phyloP scores from a whole-genome alignment of 2,329 filamentous ascomycete species.

The Paecilomyces formosus region DNA sequence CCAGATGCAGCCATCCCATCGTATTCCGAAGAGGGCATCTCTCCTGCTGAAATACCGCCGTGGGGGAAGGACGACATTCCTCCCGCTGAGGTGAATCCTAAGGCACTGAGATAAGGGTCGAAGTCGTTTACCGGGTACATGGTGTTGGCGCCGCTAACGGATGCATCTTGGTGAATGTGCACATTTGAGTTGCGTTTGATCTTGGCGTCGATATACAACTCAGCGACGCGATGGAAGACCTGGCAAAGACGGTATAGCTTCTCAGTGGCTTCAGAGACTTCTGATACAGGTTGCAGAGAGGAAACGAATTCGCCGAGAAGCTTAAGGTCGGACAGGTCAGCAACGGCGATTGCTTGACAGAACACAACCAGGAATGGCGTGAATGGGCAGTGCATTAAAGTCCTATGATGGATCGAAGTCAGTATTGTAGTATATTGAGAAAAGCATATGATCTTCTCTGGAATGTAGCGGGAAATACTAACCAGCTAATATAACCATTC shows the following conservation, averaged over 20 bases:
- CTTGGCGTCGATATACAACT: slow-evolving; percentile 10
- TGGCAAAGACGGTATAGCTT: slow-evolving; percentile 52
- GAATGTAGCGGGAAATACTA: not conserved
- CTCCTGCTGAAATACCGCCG: not conserved
- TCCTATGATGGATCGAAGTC: slow-evolving; percentile 6
- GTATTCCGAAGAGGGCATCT: not conserved
- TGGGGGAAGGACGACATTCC: slow-evolving; percentile 1
- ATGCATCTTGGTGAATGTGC: not conserved
- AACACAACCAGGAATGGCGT: slow-evolving; percentile 36
- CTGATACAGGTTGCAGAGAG: slow-evolving; percentile 43
- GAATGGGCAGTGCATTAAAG: slow-evolving; percentile 29
- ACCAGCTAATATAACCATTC: slow-evolving; percentile 11
- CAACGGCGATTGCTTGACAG: slow-evolving; percentile 40
- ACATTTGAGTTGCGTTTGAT: not conserved
- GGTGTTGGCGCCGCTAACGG: not conserved
- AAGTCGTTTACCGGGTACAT: slow-evolving; percentile 6
- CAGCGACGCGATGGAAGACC: slow-evolving; percentile 14
- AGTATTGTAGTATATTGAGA: not conserved
- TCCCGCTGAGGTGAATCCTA: slow-evolving; percentile 8
- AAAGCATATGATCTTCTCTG: not conserved
- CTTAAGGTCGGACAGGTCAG: slow-evolving; percentile 41
- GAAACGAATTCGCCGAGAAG: slow-evolving; percentile 47
- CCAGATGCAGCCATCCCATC: slow-evolving; percentile 2
- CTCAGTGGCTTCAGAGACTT: slow-evolving; percentile 46
- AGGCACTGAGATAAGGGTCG: slow-evolving; percentile 9